Evolutionary conservation across 2,329 filamentous ascomycete genomes (phyloP), one percentile per base, ranked within the genome.

Genomic region (Aspergillus fumigatiaffinis): DNA sequence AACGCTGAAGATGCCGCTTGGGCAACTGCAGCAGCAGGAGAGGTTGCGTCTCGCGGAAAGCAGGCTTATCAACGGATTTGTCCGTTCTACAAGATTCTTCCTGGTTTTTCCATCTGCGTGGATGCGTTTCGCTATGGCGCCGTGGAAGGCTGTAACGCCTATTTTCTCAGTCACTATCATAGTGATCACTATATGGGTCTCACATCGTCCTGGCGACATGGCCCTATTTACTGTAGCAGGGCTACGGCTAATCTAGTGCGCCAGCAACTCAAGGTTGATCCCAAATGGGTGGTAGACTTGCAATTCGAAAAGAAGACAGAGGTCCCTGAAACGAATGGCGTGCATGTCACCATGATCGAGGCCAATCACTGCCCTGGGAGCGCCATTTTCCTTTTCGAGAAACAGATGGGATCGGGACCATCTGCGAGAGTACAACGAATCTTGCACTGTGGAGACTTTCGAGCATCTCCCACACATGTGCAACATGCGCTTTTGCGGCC

Each of bases 31-130:
- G 92, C 93, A 0, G 89, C 91, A 1, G 82, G 89, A 1, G 92
- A 96, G 71, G 78, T 84, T 28, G 84, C 89, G 1, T 87, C 92
- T 2, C 84, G 91, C 44, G 93, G 94, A 23, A 94, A 91, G 69
- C 90, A 89, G 20, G 88, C 92, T 0, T 94, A 93, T 67, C 84
- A 93, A 68, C 85, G 94, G 51, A 97, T 91, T 0, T 99, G 94
- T 69, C 94, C 94, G 0, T 99, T 99, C 68, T 99, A 99, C 79
- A 99, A 99, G 74, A 97, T 97, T 62, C 87, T 99, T 77, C 92
- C 93, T 0, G 92, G 91, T 0, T 89, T 97, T 67, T 91, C 84
- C 62, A 95, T 97, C 53, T 95, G 91, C 57, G 94, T 99, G 0
- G 94, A 99, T 73, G 94, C 94, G 0, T 96, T 99, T 69, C 87